Base-by-base conservation (phyloP, 169 alveolate species). In the Plasmodium adleri region DNA sequence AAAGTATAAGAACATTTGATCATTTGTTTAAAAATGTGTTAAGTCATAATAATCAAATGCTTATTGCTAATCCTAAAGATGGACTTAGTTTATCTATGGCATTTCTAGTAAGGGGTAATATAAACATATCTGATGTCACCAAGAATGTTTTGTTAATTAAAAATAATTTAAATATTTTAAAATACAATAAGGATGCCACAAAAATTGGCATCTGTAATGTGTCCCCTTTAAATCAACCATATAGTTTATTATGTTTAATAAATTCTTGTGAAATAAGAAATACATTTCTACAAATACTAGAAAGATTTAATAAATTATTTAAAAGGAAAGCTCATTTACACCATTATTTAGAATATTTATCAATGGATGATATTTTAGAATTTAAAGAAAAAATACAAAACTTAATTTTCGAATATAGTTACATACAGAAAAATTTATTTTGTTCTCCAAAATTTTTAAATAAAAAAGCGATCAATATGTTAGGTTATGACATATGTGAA, bases 121-220 rank as follows among this genome's bases (percentile, higher is more conserved):
- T 96, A 59, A 93, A 89, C 15, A 95, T 96, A 72, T 96, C 97
- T 80, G 99, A 98, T 80, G 95, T 97, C 28, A 96, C 96, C 78
- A 93, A 97, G 76, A 95, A 95, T 91, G 94, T 97, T 24, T 95
- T 94, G 73, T 93, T 91, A 88, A 91, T 94, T 45, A 96, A 96
- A 90, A 94, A 95, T 83, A 95, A 96, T 76, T 87, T 97, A 43
- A 96, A 96, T 68, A 93, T 97, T 91, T 95, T 96, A 56, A 88
- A 92, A 32, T 98, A 98, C 97, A 97, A 97, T 91, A 94, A 95
- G 83, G 98, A 96, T 93, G 98, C 98, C 10, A 96, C 96, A 76
- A 97, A 97, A 92, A 96, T 96, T 32, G 99, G 98, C 28, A 88
- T 96, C 2, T 97, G 98, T 80, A 94, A 96, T 75, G 94, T 92